Percentiles rank a stretch among this genome's conserved stretches.
Conservation (phyloP, 2,329 filamentous ascomycete species). For the Fragosphaeria purpurea region DNA sequence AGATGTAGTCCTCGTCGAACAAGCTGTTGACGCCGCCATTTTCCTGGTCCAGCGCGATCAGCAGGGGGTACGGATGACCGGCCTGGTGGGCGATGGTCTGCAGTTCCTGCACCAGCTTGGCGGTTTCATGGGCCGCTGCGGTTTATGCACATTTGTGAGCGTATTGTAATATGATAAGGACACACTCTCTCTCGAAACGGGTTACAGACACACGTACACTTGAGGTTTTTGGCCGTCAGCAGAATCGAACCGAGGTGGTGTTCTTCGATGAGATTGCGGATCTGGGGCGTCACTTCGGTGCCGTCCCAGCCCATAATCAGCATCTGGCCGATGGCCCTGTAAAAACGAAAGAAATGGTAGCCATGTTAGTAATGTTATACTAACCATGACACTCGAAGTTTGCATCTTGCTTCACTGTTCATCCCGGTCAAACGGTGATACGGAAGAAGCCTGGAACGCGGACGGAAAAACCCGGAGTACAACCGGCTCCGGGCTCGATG, state of each 20-base stretch:
- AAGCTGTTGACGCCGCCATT: slow-evolving; percentile 97
- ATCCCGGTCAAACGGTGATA: too few species aligned
- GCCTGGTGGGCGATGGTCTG: slow-evolving; percentile 87
- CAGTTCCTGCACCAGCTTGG: slow-evolving; percentile 76
- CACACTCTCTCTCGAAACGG: too few species aligned
- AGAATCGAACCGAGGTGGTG: slow-evolving; percentile 84
- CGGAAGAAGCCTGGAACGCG: too few species aligned
- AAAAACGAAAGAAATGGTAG: slow-evolving; percentile 1
- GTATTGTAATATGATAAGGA: too few species aligned
- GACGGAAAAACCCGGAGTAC: not conserved
- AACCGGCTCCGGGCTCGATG: too few species aligned
- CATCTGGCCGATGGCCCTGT: slow-evolving; percentile 63
- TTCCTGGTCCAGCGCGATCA: slow-evolving; percentile 91
- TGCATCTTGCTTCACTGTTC: too few species aligned
- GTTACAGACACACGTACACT: slow-evolving; percentile 43
- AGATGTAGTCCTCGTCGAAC: slow-evolving; percentile 90
- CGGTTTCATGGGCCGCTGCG: slow-evolving; percentile 81
- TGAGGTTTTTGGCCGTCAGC: slow-evolving; percentile 74
- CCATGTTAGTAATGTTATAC: not conserved
- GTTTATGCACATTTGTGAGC: slow-evolving; percentile 8
- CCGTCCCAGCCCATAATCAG: slow-evolving; percentile 83
- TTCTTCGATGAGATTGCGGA: slow-evolving; percentile 68
- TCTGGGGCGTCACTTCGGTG: slow-evolving; percentile 72
- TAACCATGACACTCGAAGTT: too few species aligned
- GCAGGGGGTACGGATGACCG: slow-evolving; percentile 77